Conservation (phyloP, 2,329 filamentous ascomycete genomes). For the Sclerotinia nivalis region DNA sequence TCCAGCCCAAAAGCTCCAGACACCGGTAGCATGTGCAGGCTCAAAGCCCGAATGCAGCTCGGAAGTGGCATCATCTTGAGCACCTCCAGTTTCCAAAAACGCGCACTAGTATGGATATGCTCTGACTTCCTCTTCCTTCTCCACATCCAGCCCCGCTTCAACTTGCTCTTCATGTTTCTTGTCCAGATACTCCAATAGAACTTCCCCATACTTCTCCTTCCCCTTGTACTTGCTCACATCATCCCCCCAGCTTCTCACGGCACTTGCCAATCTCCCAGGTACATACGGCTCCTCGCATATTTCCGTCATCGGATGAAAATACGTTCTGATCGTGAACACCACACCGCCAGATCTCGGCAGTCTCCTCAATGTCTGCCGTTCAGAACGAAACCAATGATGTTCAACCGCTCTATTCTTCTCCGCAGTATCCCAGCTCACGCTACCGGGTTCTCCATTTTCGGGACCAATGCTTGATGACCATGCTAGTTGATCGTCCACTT, state of each 20-base stretch:
- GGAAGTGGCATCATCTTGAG: not conserved
- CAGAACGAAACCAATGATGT: conserved; percentile 73
- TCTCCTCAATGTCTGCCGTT: conserved; percentile 63
- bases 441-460: conserved; percentile 60
- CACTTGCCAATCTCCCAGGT: conserved; percentile 74
- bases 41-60: not conserved
- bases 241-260: conserved; percentile 77
- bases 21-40: not conserved
- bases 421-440: conserved; percentile 71
- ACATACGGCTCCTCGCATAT: conserved; percentile 68
- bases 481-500: conserved; percentile 74
- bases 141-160: conserved; percentile 61
- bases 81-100: not conserved
- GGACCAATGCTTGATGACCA: conserved; percentile 76
- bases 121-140: conserved; percentile 59
- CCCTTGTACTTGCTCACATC: conserved; percentile 80
- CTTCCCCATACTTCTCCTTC: conserved; percentile 68
- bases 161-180: conserved; percentile 72
- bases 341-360: conserved; percentile 55
- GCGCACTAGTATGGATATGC: conserved; percentile 58
- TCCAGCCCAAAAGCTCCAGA: not conserved
- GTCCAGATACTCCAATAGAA: conserved; percentile 77
- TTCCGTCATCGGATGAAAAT: conserved; percentile 56
- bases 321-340: conserved; percentile 65
- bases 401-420: conserved; percentile 71